These are phyloP conservation scores for Naganishia onofrii DNA, from an alignment of 768 basidiomycete genomes.

Conservation along the genomic window DNA sequence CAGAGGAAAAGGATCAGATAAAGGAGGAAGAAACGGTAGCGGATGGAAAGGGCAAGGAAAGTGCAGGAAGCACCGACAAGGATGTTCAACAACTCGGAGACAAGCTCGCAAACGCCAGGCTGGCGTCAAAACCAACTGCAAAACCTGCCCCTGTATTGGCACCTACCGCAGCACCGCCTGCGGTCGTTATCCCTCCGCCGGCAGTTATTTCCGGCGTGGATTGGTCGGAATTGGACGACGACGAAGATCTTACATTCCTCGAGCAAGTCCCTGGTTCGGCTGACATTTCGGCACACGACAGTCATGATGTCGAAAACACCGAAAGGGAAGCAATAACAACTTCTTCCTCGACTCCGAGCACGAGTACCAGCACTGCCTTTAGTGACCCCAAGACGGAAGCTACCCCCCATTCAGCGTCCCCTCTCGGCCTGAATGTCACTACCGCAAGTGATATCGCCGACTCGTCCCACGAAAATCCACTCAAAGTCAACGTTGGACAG, in stretches of 20 bases:
- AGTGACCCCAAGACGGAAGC: not conserved
- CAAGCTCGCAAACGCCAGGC: not conserved
- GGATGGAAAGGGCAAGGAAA: not conserved
- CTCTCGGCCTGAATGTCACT: not conserved
- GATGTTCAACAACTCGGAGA: not conserved
- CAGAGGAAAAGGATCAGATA: not conserved
- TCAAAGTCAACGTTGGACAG: slow-evolving; percentile 11
- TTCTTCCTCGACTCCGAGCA: not conserved
- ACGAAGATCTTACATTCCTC: slow-evolving; percentile 19
- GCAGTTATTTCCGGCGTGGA: slow-evolving; percentile 16
- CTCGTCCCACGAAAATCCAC: not conserved
- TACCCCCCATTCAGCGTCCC: not conserved
- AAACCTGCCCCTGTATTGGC: not conserved
- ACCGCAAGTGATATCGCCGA: slow-evolving; percentile 11
- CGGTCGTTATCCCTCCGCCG: slow-evolving; percentile 18
- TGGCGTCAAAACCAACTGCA: not conserved
- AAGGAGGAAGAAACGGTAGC: not conserved
- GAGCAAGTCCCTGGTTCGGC: slow-evolving; percentile 5
- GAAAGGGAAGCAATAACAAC: not conserved
- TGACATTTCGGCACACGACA: not conserved
- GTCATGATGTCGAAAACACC: not conserved
- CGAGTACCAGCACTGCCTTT: not conserved
- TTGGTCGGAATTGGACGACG: slow-evolving; percentile 19
- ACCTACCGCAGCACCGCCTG: not conserved
- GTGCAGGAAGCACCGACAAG: not conserved